phyloP scores from a whole-genome alignment of 23 red algal species.

The Chondrus crispus region DNA sequence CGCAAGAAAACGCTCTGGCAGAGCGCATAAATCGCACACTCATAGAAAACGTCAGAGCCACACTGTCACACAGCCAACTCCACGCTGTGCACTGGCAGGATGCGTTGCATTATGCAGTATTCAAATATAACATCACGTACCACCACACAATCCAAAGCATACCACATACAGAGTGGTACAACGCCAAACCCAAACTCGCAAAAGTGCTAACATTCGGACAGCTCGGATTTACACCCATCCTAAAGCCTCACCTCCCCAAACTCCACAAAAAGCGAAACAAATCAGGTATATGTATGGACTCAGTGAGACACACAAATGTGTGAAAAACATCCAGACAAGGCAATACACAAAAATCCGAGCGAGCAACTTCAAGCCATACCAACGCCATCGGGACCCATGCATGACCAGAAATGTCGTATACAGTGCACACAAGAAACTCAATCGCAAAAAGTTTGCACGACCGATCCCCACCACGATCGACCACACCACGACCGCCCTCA shows the following conservation, averaged over 20 bases:
- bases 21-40: too few species aligned
- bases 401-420: too few species aligned
- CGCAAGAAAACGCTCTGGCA: too few species aligned
- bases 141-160: not conserved
- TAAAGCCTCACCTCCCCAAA: not conserved
- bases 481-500: too few species aligned
- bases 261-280: not conserved
- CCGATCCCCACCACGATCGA: not conserved
- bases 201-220: not conserved
- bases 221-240: not conserved
- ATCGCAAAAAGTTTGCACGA: not conserved
- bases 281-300: not conserved
- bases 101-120: not conserved
- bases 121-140: not conserved
- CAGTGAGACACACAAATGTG: not conserved
- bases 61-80: too few species aligned
- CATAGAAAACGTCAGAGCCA: too few species aligned
- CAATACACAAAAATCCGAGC: not conserved
- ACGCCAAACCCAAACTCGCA: not conserved
- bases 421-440: not conserved
- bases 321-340: not conserved
- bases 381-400: not conserved
- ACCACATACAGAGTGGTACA: not conserved
- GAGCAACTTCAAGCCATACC: slow-evolving; percentile 15
- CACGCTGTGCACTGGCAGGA: too few species aligned